Evolutionary conservation across 176 grass and related monocot genomes (phyloP), one percentile per base, ranked within the genome.

Genomic region (Tillandsia fasciculata): DNA sequence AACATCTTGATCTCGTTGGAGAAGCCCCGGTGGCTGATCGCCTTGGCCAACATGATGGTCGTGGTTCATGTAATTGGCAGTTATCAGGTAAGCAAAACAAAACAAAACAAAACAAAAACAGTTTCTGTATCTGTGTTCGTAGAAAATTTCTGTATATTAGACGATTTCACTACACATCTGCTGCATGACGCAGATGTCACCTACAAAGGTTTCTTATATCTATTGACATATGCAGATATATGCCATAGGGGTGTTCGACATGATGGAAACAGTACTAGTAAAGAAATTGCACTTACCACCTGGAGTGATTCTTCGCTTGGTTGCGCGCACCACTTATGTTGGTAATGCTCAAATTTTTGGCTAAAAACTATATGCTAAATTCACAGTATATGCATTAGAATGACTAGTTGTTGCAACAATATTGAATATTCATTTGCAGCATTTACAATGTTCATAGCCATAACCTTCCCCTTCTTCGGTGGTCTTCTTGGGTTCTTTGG

Each of bases 221-320:
- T 66, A 10, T 42, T 6, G 28, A 20, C 49, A 23, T 15, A 23
- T 65, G 51, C 70, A 96, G 92, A 78, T 96, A 26, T 96, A 89
- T 51, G 92, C 92, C 7, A 96, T 96, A 83, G 88, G 88, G 0
- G 92, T 92, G 33, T 92, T 96, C 23, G 92, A 96, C 76, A 96
- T 96, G 92, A 83, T 96, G 12, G 92, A 96, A 68, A 92, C 92
- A 11, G 74, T 89, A 49, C 83, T 96, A 14, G 83, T 96, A 71
- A 96, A 92, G 70, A 89, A 89, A 48, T 26, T 96, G 33, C 51
- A n/a, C 1, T 89, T 91, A 64, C 48, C 73, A 1, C 92, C 92
- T 9, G 75, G 92, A 18, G 33, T 89, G 1, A 75, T 26, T 1
- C 86, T 96, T 64, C 92, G 92, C 14, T 50, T 96, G 54, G 73